These are phyloP conservation scores for Ophiostoma novo-ulmi DNA, from an alignment of 2,329 filamentous ascomycete genomes.

Conservation along the genomic window DNA sequence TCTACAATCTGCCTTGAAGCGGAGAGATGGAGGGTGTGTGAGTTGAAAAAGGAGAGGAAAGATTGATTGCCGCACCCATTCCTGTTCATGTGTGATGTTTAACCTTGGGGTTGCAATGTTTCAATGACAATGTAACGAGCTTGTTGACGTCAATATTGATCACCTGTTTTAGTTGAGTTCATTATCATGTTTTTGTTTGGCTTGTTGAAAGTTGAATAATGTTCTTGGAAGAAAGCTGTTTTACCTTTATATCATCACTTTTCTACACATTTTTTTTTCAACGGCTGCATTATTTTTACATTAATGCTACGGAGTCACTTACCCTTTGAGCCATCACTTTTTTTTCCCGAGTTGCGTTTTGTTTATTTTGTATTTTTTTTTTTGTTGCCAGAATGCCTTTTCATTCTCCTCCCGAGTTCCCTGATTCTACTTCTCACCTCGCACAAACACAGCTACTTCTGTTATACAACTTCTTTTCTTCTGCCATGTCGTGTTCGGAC, in stretches of 20 bases:
- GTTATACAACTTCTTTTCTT: not conserved
- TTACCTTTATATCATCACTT: not conserved
- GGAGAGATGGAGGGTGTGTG: not conserved
- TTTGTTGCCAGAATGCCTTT: not conserved
- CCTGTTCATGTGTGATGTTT: not conserved
- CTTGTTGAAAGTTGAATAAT: not conserved
- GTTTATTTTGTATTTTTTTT: not conserved
- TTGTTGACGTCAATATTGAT: not conserved
- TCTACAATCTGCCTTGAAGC: slow-evolving; percentile 1
- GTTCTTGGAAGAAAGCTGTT: not conserved
- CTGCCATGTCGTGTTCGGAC: not conserved
- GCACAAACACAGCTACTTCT: not conserved
- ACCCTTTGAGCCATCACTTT: not conserved
- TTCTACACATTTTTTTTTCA: not conserved
- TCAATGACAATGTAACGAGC: slow-evolving; percentile 4
- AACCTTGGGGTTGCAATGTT: not conserved
- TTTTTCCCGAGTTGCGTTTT: not conserved
- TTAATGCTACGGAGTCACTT: not conserved
- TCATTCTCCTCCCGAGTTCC: too few relatives aligned
- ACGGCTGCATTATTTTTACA: not conserved
- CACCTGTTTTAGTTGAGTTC: not conserved
- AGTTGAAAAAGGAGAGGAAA: not conserved
- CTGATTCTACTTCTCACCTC: not conserved
- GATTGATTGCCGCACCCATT: not conserved
- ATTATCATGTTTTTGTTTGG: not conserved